Evolutionary conservation across 768 basidiomycete genomes (phyloP), one percentile per base, ranked within the genome.

Genomic region (Mycena galopus): DNA sequence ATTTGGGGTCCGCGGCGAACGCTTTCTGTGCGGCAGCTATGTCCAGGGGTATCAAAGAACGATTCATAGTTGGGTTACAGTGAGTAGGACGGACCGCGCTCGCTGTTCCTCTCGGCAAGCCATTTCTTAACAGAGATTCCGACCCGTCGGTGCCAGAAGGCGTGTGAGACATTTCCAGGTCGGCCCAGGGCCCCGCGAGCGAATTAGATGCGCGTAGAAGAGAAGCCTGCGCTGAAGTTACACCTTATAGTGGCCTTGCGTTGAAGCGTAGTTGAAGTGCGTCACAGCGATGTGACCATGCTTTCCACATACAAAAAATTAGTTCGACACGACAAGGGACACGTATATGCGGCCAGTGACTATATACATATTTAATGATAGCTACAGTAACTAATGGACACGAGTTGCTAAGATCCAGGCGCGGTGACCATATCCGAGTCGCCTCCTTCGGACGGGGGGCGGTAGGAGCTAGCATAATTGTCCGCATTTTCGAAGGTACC

Each of bases 1-100:
- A 98, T 81, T 96, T 97, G 17, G 95, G 94, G 85, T 99, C 97
- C 11, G 92, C 89, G 30, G 90, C 88, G 77, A 91, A 91, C 17
- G 85, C 78, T 66, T 90, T 89, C 44, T 88, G 86, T 35, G 87
- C 83, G 14, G 87, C 83, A 68, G 84, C 89, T 90, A 71, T 37
- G 29, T 25, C 66, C 50, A 42, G 25, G 29, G 58, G 33, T 27
- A 47, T 56, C 44, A 60, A 56, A 74, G 32, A 67, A 47, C 21
- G 44, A 37, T 53, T 59, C 30, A 64, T 66, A 62, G 44, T 23
- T 62, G 65, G 51, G 51, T 32, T 32, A 50, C 21, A 62, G 51
- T 19, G 57, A 32, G 21, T 23, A 27, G 35, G 27, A 85, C 88
- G 58, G 71, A 89, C 89, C 85, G 78, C 87, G 88, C 82, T 89